Conservation (phyloP, 1,139 yeast genomes). For the Debaryomycetaceae sp. region DNA sequence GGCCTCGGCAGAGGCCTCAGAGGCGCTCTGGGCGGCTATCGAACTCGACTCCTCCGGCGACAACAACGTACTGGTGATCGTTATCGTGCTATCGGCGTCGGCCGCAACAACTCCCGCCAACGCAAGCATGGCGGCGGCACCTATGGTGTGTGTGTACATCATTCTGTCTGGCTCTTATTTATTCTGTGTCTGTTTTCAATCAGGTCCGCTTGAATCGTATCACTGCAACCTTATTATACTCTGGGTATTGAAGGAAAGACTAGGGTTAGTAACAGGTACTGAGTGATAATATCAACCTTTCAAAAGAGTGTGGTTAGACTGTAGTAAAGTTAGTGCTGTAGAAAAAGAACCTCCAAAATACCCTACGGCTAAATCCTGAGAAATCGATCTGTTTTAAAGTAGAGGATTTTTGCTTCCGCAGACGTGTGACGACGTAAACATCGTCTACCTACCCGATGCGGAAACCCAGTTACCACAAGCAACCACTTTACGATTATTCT, state of each 20-base stretch:
- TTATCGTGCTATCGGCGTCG: slow-evolving; percentile 44
- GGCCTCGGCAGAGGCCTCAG: slow-evolving; percentile 11
- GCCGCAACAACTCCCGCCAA: slow-evolving; percentile 26
- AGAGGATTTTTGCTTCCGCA: no score
- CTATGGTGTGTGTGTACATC: slow-evolving; percentile 26
- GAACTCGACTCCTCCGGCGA: slow-evolving; percentile 40
- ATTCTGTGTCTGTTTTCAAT: neutral
- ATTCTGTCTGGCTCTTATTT: slow-evolving; percentile 10
- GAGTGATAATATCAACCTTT: neutral
- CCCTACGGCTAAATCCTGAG: neutral
- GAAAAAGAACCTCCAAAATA: neutral
- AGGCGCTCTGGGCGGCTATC: slow-evolving; percentile 11
- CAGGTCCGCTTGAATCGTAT: neutral
- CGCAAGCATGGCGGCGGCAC: slow-evolving; percentile 23
- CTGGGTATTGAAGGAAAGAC: slow-evolving; percentile 22
- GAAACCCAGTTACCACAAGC: neutral
- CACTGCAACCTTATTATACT: neutral
- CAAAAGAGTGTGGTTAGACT: neutral
- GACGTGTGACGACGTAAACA: neutral
- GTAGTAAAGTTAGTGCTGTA: neutral
- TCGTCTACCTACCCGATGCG: neutral
- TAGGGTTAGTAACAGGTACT: slow-evolving; percentile 18
- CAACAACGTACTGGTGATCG: slow-evolving; percentile 41
- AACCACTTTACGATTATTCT: neutral
- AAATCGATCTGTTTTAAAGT: neutral